These are phyloP conservation scores for Carpinus fangiana DNA, from an alignment of 306 rosid genomes.

Conservation along the genomic window DNA sequence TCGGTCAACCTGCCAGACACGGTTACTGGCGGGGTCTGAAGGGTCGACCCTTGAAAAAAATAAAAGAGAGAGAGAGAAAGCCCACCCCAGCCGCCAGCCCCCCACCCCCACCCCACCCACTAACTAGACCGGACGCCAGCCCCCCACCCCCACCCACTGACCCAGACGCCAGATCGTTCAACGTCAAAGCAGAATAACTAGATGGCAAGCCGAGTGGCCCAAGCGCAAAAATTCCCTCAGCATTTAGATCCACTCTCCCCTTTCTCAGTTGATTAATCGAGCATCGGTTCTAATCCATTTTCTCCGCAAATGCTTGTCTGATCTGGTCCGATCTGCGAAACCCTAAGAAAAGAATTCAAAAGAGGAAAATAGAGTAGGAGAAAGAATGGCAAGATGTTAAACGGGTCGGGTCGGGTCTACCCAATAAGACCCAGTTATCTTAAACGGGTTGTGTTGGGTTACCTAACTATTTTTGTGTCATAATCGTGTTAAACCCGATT, in stretches of 20 bases:
- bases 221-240: constrained; percentile 23
- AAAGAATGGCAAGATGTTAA: constrained; percentile 79
- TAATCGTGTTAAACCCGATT: too few species aligned
- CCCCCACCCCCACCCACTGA: too few species aligned
- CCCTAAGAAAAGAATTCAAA: neutral
- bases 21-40: too few species aligned
- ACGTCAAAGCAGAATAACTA: neutral
- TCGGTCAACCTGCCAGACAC: too few species aligned
- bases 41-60: too few species aligned
- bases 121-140: too few species aligned
- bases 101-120: too few species aligned
- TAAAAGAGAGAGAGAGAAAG: too few species aligned
- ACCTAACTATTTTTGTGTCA: too few species aligned
- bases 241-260: constrained; percentile 32
- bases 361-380: neutral
- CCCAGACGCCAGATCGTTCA: constrained; percentile 3
- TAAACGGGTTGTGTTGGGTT: too few species aligned
- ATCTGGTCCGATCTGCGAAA: constrained; percentile 29
- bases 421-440: too few species aligned
- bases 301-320: constrained; percentile 31
- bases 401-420: constrained; percentile 26
- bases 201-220: constrained; percentile 18
- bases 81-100: too few species aligned
- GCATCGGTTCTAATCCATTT: constrained; percentile 27
- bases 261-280: constrained; percentile 1